phyloP scores from a whole-genome alignment of 148 eudicot species.

The Fagopyrum tataricum region DNA sequence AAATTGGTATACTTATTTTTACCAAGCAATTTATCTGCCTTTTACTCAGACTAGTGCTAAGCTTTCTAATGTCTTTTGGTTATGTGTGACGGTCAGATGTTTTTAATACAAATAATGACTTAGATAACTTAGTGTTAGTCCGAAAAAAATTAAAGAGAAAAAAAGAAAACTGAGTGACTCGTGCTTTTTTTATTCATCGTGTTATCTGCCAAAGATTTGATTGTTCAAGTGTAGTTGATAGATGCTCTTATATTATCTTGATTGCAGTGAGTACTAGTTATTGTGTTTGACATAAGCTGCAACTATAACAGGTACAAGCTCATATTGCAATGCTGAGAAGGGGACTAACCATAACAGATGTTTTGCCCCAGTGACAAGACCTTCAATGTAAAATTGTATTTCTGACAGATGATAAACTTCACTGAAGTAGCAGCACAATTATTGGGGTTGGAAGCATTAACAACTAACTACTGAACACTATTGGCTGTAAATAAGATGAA shows the following conservation, averaged over 20 bases:
- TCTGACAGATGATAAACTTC: not conserved
- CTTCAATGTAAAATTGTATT: constrained; percentile 5
- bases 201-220: not conserved
- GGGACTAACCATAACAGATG: constrained; percentile 9
- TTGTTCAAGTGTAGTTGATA: not conserved
- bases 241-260: not conserved
- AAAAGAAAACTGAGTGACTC: not conserved
- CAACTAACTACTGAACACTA: not conserved
- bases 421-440: not conserved
- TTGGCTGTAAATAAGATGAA: constrained; percentile 4
- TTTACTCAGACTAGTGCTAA: not conserved
- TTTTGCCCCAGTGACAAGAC: not conserved
- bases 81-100: not conserved
- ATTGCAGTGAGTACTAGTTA: not conserved
- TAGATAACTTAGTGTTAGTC: not conserved
- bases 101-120: not conserved
- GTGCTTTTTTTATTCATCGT: not conserved
- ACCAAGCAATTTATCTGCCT: not conserved
- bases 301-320: constrained; percentile 6
- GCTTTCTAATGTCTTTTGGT: not conserved
- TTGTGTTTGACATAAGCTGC: not conserved
- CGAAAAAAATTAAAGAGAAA: not conserved
- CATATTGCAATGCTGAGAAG: constrained; percentile 11
- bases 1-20: not conserved
- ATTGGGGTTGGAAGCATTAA: not conserved